phyloP scores from a whole-genome alignment of 164 flowering plant genomes.

The Echeveria elegans region DNA sequence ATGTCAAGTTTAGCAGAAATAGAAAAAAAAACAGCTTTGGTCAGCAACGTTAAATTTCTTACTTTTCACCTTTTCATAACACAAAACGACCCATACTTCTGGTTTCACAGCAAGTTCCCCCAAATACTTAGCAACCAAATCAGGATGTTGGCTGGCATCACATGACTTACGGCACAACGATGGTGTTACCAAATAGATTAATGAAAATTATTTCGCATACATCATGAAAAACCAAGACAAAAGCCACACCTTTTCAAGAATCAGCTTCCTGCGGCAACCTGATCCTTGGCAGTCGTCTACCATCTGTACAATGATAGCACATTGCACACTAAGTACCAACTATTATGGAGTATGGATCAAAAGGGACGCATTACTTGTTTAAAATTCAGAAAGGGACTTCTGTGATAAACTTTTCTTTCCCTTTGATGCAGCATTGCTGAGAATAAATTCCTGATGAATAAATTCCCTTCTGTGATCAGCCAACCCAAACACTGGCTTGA shows the following conservation, averaged over 20 bases:
- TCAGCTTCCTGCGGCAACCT: slow-evolving; percentile 77
- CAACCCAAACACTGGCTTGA: slow-evolving; percentile 58
- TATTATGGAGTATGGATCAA: background rate
- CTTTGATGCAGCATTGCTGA: slow-evolving; percentile 44
- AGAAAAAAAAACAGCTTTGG: background rate
- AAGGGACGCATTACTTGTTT: slow-evolving; percentile 34
- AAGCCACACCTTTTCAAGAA: slow-evolving; percentile 68
- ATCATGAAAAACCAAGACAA: background rate
- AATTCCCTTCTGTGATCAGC: slow-evolving; percentile 37
- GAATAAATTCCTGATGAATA: slow-evolving; percentile 59
- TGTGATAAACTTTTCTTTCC: slow-evolving; percentile 36
- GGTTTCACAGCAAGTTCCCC: slow-evolving; percentile 42
- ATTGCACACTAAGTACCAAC: background rate
- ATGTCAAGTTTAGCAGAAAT: background rate
- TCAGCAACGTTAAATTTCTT: background rate
- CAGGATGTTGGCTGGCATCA: slow-evolving; percentile 88
- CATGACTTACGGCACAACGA: slow-evolving; percentile 67
- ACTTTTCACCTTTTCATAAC: slow-evolving; percentile 54
- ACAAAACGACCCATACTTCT: slow-evolving; percentile 23
- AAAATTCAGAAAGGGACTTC: slow-evolving; percentile 53
- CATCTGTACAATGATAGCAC: slow-evolving; percentile 39
- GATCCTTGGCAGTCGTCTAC: slow-evolving; percentile 74
- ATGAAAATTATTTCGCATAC: background rate
- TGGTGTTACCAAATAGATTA: slow-evolving; percentile 37
- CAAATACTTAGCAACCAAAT: slow-evolving; percentile 47